These are phyloP conservation scores for Cystobasidium pallidum DNA, from an alignment of 1,284 basidiomycete genomes.

Conservation along the genomic window DNA sequence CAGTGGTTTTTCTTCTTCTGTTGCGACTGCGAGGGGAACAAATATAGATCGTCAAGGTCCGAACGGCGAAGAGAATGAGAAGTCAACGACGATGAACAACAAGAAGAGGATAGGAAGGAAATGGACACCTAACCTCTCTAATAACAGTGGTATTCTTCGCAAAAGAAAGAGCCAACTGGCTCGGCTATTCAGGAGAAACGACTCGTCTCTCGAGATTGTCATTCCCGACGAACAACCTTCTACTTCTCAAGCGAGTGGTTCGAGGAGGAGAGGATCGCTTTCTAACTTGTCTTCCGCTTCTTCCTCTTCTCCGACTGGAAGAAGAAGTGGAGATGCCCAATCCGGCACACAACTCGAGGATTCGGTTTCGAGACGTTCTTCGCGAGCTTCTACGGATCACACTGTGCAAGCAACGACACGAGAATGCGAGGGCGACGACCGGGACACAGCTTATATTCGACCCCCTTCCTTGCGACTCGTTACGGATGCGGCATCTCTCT, in stretches of 20 bases:
- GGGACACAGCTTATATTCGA: background rate
- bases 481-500: background rate
- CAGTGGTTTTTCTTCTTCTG: too few relatives aligned
- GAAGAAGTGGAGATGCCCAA: background rate
- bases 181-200: conserved; percentile 25
- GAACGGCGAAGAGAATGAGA: conserved; percentile 15
- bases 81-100: background rate
- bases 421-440: background rate
- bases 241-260: background rate
- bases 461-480: conserved; percentile 13
- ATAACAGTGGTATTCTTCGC: background rate
- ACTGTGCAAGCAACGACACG: background rate
- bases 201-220: conserved; percentile 1
- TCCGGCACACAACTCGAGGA: background rate
- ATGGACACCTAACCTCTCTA: conserved; percentile 24
- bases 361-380: background rate
- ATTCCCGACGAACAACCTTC: background rate
- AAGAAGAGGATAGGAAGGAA: conserved; percentile 26
- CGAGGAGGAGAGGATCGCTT: conserved; percentile 8
- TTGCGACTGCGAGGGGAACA: too few relatives aligned
- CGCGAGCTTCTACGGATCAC: background rate
- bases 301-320: background rate
- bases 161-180: conserved; percentile 24
- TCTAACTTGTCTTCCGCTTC: background rate
- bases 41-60: too few relatives aligned